Base-by-base conservation (phyloP, 257 asterid genomes). In the Gentiana straminea region DNA sequence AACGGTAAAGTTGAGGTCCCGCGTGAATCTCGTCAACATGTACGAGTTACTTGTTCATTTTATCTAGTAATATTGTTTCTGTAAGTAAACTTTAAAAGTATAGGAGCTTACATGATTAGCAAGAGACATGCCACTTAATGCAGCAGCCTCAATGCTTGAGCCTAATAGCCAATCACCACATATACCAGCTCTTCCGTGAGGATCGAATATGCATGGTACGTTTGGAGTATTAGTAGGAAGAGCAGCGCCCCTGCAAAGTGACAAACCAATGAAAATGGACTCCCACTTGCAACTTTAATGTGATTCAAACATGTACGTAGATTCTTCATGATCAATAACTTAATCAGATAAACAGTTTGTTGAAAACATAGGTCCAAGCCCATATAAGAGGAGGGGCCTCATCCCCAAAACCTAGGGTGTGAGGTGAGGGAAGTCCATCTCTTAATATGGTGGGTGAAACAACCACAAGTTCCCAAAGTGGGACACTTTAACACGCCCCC, bases 91-190 rank as follows among this genome's bases (percentile, higher is more conserved):
- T 24, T 24, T 24, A 24, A 24, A 24, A 63, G 49, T 43, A 36
- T 41, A 36, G 54, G 33, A 49, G 70, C 77, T 84, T 76, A 69
- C 98, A 70, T 84, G 94, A 81, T 91, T 80, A 76, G 96, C 98
- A 58, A 91, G 86, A 72, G 87, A 84, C 72, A 87, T 82, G 73
- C 98, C 98, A 67, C 98, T 91, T 70, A 84, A 74, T 44, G 94
- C 96, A 61, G 98, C 91, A 66, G 94, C 77, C 73, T 91, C 98
- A 70, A 91, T 58, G 71, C 87, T 91, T 58, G 96, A 91, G 24
- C 98, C 98, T 62, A 82, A 61, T 55, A 91, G 79, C 98, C 96
- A 91, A 73, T 91, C 98, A 64, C 98, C 98, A 52, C 98, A 91
- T 54, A 91, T 82, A 70, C 98, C 98, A 52, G 96, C 92, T 68